Base-by-base conservation (phyloP, 768 basidiomycete genomes). In the Tricholoma bakamatsutake region DNA sequence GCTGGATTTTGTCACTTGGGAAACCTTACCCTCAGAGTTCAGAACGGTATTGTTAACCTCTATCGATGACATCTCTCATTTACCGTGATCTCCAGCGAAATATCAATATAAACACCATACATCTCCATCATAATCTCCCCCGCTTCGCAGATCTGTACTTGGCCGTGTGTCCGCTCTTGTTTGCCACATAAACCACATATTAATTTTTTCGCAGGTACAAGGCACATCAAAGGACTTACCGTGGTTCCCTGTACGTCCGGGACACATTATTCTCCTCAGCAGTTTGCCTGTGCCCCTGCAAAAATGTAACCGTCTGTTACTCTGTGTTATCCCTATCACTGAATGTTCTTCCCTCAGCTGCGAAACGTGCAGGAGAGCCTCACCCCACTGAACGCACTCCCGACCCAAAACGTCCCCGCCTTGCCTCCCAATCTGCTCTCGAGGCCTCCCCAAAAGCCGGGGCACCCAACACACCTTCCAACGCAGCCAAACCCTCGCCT, bases 1-100 rank as follows among this genome's bases (percentile, higher is more conserved):
- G 12, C 64, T 84, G 17, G 85, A 87, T 63, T 64, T 65, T 13
- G 68, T 81, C 10, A 76, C 74, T 5, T 89, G 87, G 87, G 80
- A 83, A 12, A 73, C 76, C 3, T 66, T 90, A 3, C 81, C 87
- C 0, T 31, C 54, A 3, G 87, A 89, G 64, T 62, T 89, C 27
- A 81, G 77, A 54, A 85, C 85, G 73, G 87, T 84, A 8, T 37
- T 72, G 24, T 47, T 13, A 1, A 37, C 1, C 37, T 8, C 24
- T 28, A 11, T 47, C 50, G 4, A 8, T 24, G 27, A 21, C 34
- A 21, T 27, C 35, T 17, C 3, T 28, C 35, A 55, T 37, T 50
- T 35, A 12, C 50, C 8, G 1, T 35, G 17, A 17, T 39, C 55
- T 52, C 5, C 54, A 89, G 87, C 74, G 86, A 60, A 79, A 80